Evolutionary conservation across 306 rosid species (phyloP), one percentile per base, ranked within the genome.

Genomic region (Cucurbita ficifolia): DNA sequence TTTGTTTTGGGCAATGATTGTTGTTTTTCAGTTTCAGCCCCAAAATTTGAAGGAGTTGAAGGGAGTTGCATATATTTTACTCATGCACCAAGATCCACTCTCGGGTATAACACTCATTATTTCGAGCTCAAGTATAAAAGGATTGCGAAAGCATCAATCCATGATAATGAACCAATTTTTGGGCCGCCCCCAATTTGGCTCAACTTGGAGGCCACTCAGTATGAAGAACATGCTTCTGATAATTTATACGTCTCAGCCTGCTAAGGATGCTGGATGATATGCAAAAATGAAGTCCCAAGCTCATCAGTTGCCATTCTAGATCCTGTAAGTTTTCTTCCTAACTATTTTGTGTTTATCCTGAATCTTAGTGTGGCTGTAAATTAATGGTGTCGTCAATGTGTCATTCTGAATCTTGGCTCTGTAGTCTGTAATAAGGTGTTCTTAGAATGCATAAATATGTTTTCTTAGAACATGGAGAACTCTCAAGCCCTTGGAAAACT

Each of bases 31-130:
- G 53, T 77, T 33, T 36, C 51, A 13, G 81, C 80, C 5, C 0
- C 21, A 36, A 78, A 78, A 0, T 61, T 83, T n/a, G 75, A 54
- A 1, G 90, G 80, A 42, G 76, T 65, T 19, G 52, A 56, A 49
- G 55, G 48, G 51, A 86, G 81, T 57, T 81, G 87, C 67, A 78
- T 86, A 35, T 85, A 80, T 75, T 85, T 75, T 50, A 81, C 58
- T 71, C 70, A 86, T 49, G 54, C 38, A 2, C 40, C 59, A 18
- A 75, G 76, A 60, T 45, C 67, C 24, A 13, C 59, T 5, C 84
- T 76, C n/a, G 48, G 73, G 0, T 75, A 42, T 13, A 70, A 81
- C 75, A 81, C 67, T 74, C 74, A 82, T 33, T 79, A 80, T 58
- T 88, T 77, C 69, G 65, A 79, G 57, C 75, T 92, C 13, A 78